Evolutionary conservation across 768 basidiomycete genomes (phyloP).

Genomic region (Lactifluus subvellereus): DNA sequence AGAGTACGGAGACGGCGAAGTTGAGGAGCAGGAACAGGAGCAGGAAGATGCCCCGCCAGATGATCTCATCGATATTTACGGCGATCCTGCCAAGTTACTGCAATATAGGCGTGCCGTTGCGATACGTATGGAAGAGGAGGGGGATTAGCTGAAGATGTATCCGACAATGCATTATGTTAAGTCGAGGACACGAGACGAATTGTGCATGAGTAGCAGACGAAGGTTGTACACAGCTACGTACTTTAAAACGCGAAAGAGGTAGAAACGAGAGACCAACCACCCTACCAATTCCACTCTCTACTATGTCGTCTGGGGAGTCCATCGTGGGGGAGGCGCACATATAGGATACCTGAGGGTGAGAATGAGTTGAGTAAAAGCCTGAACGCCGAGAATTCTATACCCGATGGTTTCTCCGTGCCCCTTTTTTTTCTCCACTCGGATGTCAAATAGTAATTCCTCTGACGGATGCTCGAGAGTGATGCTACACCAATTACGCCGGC

Average conservation of each 20-base stretch:
- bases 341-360: slow-evolving; percentile 26
- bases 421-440: slow-evolving; percentile 81
- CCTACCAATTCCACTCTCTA: not conserved
- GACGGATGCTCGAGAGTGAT: slow-evolving; percentile 52
- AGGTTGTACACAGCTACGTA: slow-evolving; percentile 2
- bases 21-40: slow-evolving; percentile 10
- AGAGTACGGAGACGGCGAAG: slow-evolving; percentile 18
- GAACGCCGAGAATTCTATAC: slow-evolving; percentile 39
- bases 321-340: slow-evolving; percentile 31
- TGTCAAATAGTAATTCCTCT: slow-evolving; percentile 71
- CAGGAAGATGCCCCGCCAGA: slow-evolving; percentile 10
- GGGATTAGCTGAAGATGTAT: slow-evolving; percentile 8
- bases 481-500: slow-evolving; percentile 81
- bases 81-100: slow-evolving; percentile 14
- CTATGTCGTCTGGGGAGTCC: slow-evolving; percentile 19
- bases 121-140: slow-evolving; percentile 22
- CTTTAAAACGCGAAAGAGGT: not conserved
- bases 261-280: not conserved
- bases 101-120: slow-evolving; percentile 17
- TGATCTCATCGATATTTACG: slow-evolving; percentile 14
- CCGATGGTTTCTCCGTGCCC: slow-evolving; percentile 77
- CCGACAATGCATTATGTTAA: not conserved
- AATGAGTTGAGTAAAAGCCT: not conserved
- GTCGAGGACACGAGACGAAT: slow-evolving; percentile 12
- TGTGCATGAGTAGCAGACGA: not conserved